A percentile compares a stretch with the other conserved stretches of the same genome.
Evolutionary conservation across 2,329 filamentous ascomycete species (phyloP).

Genomic region (Fusarium tjaetaba): DNA sequence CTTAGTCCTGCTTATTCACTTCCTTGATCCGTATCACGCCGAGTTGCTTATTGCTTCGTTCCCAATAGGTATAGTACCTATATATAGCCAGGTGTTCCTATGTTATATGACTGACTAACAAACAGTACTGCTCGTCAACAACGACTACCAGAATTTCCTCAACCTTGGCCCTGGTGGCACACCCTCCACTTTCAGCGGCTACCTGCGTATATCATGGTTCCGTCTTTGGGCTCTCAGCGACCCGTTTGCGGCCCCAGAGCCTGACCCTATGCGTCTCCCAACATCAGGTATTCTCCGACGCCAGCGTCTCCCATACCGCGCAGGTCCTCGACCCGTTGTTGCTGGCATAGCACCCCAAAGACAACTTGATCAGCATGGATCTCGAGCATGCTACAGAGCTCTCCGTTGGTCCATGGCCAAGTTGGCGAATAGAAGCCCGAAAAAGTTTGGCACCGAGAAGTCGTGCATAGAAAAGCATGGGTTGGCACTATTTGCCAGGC

Average conservation of each 20-base stretch:
- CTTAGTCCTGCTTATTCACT: conserved; percentile 63
- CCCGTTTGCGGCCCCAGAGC: conserved; percentile 68
- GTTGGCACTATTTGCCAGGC: conserved; percentile 75
- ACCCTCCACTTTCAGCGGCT: conserved; percentile 77
- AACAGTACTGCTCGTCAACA: conserved; percentile 62
- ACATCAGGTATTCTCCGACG: conserved; percentile 66
- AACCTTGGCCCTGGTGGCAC: conserved; percentile 83
- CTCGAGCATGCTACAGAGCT: conserved; percentile 61
- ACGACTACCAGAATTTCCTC: conserved; percentile 81
- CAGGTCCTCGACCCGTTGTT: conserved; percentile 72
- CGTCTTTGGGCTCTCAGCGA: conserved; percentile 76
- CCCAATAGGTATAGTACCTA: conserved; percentile 48
- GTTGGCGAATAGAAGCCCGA: conserved; percentile 58
- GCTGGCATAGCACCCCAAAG: conserved; percentile 84
- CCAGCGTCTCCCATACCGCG: conserved; percentile 66
- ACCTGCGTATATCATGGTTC: conserved; percentile 77
- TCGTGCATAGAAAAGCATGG: conserved; percentile 87
- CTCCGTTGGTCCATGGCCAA: conserved; percentile 64
- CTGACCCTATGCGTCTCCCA: conserved; percentile 63
- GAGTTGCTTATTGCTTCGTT: conserved; percentile 61
- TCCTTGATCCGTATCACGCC: conserved; percentile 58
- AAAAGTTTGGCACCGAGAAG: conserved; percentile 67
- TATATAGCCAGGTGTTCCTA: no score
- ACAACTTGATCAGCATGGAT: conserved; percentile 75
- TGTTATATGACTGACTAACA: no score